A percentile compares a stretch with the other conserved stretches of the same genome.
Evolutionary conservation across 2,329 filamentous ascomycete species (phyloP).

Genomic region (Pseudodiploospora longispora): DNA sequence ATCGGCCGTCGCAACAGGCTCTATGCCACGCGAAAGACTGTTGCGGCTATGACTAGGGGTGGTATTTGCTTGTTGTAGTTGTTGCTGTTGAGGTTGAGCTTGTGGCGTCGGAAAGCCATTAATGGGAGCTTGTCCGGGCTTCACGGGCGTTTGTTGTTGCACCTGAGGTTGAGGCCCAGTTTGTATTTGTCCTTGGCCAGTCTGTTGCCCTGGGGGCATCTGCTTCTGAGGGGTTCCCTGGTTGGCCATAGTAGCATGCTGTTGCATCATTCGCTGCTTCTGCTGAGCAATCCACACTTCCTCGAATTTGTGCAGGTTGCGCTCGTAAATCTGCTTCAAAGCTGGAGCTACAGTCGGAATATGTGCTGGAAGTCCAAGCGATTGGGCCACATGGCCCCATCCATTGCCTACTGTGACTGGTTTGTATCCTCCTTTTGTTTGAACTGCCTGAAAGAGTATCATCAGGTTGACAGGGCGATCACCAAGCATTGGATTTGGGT

Average conservation of each 20-base stretch:
- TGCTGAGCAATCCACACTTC: slow-evolving; percentile 54
- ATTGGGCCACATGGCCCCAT: slow-evolving; percentile 66
- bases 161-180: slow-evolving; percentile 24
- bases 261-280: slow-evolving; percentile 43
- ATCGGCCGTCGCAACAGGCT: slow-evolving; percentile 27
- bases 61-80: slow-evolving; percentile 9
- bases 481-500: slow-evolving; percentile 63
- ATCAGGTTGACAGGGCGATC: slow-evolving; percentile 68
- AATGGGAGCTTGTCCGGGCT: slow-evolving; percentile 28
- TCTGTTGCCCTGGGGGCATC: slow-evolving; percentile 23
- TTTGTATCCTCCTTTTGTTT: slow-evolving; percentile 69
- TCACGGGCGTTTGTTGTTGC: slow-evolving; percentile 31
- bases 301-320: slow-evolving; percentile 71
- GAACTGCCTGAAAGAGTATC: slow-evolving; percentile 67
- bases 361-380: slow-evolving; percentile 55
- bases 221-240: slow-evolving; percentile 26
- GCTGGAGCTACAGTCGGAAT: slow-evolving; percentile 60
- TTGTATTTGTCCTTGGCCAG: slow-evolving; percentile 20
- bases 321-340: slow-evolving; percentile 65
- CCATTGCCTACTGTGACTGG: slow-evolving; percentile 59
- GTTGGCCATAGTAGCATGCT: slow-evolving; percentile 34
- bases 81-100: slow-evolving; percentile 10
- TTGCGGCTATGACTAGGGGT: slow-evolving; percentile 6
- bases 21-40: slow-evolving; percentile 36
- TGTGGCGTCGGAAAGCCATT: slow-evolving; percentile 31